Conservation (phyloP, 306 rosid genomes). For the Arachis hypogaea region DNA sequence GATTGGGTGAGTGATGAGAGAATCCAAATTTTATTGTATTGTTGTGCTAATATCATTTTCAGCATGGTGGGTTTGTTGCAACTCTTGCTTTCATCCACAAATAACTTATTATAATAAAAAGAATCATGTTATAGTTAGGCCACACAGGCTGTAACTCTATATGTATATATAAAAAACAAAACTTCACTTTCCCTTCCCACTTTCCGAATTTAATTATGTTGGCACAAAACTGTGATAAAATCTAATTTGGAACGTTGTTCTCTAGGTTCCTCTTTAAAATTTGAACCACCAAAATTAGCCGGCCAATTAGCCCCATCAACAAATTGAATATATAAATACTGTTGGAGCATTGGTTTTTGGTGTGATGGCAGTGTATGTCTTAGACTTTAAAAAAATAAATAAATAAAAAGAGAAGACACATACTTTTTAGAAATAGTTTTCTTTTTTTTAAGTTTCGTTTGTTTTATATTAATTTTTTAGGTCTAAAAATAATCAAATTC, state of each 20-base stretch:
- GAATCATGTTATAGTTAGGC: not conserved
- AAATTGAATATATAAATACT: not conserved
- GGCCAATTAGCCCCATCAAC: conserved; percentile 32
- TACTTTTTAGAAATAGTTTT: no score
- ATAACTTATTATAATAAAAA: conserved; percentile 19
- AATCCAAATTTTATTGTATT: not conserved
- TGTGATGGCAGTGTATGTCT: no score
- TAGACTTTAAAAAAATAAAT: no score
- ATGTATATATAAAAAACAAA: conserved; percentile 34
- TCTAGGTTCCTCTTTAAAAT: conserved; percentile 21
- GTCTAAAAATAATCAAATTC: no score
- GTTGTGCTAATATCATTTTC: conserved; percentile 15
- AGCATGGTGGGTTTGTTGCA: conserved; percentile 22
- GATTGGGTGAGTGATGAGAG: conserved; percentile 20
- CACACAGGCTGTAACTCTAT: conserved; percentile 7
- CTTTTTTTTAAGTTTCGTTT: no score
- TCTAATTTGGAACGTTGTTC: conserved; percentile 28
- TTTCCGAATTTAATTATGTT: conserved; percentile 24
- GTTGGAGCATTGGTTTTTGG: no score
- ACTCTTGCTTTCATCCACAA: conserved; percentile 22
- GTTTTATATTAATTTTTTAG: no score
- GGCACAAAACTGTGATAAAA: conserved; percentile 13
- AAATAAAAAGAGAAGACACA: no score
- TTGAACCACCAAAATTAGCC: conserved; percentile 38
- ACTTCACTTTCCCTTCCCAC: conserved; percentile 41